Base-by-base conservation (phyloP, 2,329 filamentous ascomycete genomes). In the Dothiorella sarmentorum region DNA sequence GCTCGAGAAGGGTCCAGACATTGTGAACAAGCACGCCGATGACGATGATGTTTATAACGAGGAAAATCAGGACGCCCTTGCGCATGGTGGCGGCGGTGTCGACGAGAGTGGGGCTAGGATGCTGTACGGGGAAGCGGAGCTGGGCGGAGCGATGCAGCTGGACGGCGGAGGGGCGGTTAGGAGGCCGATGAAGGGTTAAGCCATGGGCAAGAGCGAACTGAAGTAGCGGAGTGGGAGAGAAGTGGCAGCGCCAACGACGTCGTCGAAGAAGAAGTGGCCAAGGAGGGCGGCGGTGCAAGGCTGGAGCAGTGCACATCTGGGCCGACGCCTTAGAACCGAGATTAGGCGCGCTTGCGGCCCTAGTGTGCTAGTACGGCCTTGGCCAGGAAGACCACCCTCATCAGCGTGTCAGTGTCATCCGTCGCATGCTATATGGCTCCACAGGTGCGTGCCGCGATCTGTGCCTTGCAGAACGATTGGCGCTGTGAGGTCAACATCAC, bases 1-100 rank as follows among this genome's bases (percentile, higher is more conserved):
- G 80, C 7, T 84, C 83, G 60, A 91, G 80, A 33, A 91, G 80
- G 7, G 86, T 90, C 75, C 85, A 89, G 67, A 90, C 85, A 62
- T 79, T 81, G 73, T 85, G 81, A 29, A 91, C 74, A 35, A 90
- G 79, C 68, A 87, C 82, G 52, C 79, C 78, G 64, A 91, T 72
- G 62, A 90, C 78, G 61, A 85, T 63, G 52, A 87, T 68, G 69
- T 87, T 88, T 71, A 85, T 77, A 60, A 90, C 66, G 56, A 89
- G 74, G 74, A 87, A 88, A 68, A 87, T 78, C 60, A 85, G 66
- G 60, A 85, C 74, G 68, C 81, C 80, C 74, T 80, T 80, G 65
- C 83, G 80, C 84, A 87, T 87, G 60, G 63, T 79, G 74, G 31
- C 24, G 38, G 57, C 49, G 53, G 53, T 43, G 53, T 44, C 13